Percentiles rank a stretch among this genome's conserved stretches.
phyloP scores from a whole-genome alignment of 805 yeast species.

The Saturnispora halmiae region DNA sequence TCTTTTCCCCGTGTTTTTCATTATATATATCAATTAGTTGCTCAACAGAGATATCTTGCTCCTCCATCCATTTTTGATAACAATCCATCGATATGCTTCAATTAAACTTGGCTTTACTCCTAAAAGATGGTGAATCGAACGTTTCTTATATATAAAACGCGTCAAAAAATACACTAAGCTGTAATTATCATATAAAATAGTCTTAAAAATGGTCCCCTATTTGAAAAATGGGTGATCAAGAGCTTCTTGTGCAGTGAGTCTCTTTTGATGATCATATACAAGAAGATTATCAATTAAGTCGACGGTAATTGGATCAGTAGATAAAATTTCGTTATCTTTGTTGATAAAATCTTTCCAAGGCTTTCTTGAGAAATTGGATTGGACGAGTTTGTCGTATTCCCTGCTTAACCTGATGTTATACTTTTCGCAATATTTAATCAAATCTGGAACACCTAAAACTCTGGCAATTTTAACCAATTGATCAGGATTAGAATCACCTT shows the following conservation, averaged over 20 bases:
- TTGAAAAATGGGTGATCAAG: slow-evolving; percentile 49
- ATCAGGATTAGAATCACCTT: slow-evolving; percentile 85
- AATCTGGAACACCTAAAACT: slow-evolving; percentile 76
- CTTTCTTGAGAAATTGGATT: slow-evolving; percentile 56
- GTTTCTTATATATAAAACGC: no score
- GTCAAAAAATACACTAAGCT: no score
- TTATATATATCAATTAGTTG: no score
- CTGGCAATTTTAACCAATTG: slow-evolving; percentile 85
- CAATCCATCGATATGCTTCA: no score
- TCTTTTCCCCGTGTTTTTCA: no score
- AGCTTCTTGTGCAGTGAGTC: slow-evolving; percentile 84
- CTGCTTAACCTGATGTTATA: slow-evolving; percentile 62
- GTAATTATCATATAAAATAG: no score
- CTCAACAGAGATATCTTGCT: no score
- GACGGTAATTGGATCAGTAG: slow-evolving; percentile 46
- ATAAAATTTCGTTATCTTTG: slow-evolving; percentile 40
- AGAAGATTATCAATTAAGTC: slow-evolving; percentile 68
- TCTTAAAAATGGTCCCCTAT: slow-evolving; percentile 4
- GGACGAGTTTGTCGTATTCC: slow-evolving; percentile 61
- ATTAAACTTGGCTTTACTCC: no score
- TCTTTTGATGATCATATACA: slow-evolving; percentile 77
- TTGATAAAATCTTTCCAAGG: slow-evolving; percentile 60
- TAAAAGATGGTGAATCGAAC: no score
- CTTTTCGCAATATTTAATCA: slow-evolving; percentile 54
- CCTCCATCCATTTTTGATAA: no score